Evolutionary conservation across 2,329 filamentous ascomycete species (phyloP).

Genomic region (Escovopsis weberi): DNA sequence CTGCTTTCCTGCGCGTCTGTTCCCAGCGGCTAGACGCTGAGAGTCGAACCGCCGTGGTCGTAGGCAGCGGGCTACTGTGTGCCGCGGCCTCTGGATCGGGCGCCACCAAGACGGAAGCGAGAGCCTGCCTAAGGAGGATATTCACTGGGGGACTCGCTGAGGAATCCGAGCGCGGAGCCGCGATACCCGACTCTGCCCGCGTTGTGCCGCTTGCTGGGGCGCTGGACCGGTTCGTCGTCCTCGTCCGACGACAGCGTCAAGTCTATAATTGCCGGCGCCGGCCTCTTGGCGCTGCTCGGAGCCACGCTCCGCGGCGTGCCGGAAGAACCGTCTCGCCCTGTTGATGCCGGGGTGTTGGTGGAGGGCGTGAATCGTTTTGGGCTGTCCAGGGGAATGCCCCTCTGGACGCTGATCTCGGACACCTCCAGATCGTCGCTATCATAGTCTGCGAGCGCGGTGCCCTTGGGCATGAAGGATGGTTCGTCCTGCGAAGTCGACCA

Average conservation of each 20-base stretch:
- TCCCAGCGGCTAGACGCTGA: too few species aligned
- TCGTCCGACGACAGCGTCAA: slow-evolving; percentile 42
- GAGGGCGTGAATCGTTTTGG: slow-evolving; percentile 22
- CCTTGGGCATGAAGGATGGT: slow-evolving; percentile 13
- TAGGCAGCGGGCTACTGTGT: too few species aligned
- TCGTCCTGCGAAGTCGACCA: slow-evolving; percentile 41
- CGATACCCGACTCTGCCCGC: slow-evolving; percentile 13
- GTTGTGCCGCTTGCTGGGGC: slow-evolving; percentile 33
- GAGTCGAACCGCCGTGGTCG: too few species aligned
- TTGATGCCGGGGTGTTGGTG: slow-evolving; percentile 23
- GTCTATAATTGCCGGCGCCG: slow-evolving; percentile 40
- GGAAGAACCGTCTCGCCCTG: slow-evolving; percentile 20
- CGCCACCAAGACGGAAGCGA: not conserved
- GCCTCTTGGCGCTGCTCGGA: slow-evolving; percentile 31
- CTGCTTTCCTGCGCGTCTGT: too few species aligned
- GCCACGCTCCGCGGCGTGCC: slow-evolving; percentile 19
- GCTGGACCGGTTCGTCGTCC: slow-evolving; percentile 30
- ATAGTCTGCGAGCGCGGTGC: slow-evolving; percentile 14
- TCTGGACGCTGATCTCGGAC: slow-evolving; percentile 25
- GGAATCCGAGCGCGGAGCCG: slow-evolving; percentile 4
- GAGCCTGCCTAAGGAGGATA: slow-evolving; percentile 2
- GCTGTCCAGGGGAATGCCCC: slow-evolving; percentile 21
- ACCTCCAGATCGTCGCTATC: slow-evolving; percentile 39
- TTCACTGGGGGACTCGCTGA: slow-evolving; percentile 4
- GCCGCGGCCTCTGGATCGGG: too few species aligned